Evolutionary conservation across 2,329 filamentous ascomycete species (phyloP).

Genomic region (Lasiodiplodia citricola): DNA sequence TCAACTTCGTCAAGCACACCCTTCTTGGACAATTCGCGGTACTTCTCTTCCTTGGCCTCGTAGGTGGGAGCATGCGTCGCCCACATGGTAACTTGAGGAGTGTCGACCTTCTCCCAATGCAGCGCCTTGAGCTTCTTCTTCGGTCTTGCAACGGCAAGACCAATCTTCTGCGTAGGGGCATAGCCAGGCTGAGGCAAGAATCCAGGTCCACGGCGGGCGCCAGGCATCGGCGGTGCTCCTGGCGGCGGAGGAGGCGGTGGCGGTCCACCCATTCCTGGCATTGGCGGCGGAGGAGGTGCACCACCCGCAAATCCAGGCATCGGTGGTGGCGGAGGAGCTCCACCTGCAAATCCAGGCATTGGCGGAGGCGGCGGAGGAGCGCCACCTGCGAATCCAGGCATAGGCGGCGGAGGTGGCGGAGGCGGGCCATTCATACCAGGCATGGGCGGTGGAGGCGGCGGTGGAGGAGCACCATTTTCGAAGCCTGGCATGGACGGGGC

Average conservation of each 20-base stretch:
- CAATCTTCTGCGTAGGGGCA: conserved; percentile 62
- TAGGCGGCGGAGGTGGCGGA: conserved; percentile 46
- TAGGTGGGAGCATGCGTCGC: conserved; percentile 83
- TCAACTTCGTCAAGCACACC: conserved; percentile 98
- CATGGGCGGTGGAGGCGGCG: conserved; percentile 52
- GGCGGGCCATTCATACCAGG: conserved; percentile 45
- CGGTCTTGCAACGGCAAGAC: conserved; percentile 80
- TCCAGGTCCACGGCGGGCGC: conserved; percentile 64
- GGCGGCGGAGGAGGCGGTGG: conserved; percentile 55
- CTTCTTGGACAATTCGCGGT: conserved; percentile 88
- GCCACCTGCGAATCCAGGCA: conserved; percentile 46
- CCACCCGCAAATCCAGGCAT: conserved; percentile 49
- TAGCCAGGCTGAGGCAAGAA: conserved; percentile 72
- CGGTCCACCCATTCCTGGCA: conserved; percentile 46
- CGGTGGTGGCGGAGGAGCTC: conserved; percentile 48
- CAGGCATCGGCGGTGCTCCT: conserved; percentile 67
- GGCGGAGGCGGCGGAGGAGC: conserved; percentile 51
- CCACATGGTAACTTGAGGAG: conserved; percentile 91
- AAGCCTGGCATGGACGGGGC: conserved; percentile 39
- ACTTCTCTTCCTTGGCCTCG: conserved; percentile 92
- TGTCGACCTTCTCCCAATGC: conserved; percentile 98
- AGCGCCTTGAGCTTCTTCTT: conserved; percentile 99
- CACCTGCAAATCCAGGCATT: conserved; percentile 53
- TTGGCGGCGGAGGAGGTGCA: conserved; percentile 53
- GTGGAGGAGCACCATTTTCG: conserved; percentile 41